These are phyloP conservation scores for Venturiaceae sp. DNA, from an alignment of 2,329 filamentous ascomycete genomes.

Conservation along the genomic window DNA sequence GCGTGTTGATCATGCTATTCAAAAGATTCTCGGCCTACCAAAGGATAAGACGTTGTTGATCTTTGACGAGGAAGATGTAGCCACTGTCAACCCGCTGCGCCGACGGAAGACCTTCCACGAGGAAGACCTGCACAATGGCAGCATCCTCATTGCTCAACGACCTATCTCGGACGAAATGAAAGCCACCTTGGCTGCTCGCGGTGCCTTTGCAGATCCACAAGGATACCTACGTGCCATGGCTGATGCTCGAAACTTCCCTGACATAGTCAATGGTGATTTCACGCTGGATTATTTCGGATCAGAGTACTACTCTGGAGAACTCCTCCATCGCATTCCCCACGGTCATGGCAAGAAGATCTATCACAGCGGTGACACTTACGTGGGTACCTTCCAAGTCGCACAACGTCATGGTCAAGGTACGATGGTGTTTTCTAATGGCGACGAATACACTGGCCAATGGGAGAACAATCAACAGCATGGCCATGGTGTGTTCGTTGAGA, in stretches of 20 bases:
- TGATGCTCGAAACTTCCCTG: constrained; percentile 32
- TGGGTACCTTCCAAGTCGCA: constrained; percentile 42
- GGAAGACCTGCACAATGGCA: constrained; percentile 14
- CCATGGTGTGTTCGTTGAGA: constrained; percentile 46
- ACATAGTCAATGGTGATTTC: constrained; percentile 32
- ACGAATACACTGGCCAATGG: constrained; percentile 49
- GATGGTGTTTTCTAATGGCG: constrained; percentile 55
- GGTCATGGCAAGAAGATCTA: constrained; percentile 45
- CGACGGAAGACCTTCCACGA: constrained; percentile 20
- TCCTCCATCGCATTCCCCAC: constrained; percentile 38
- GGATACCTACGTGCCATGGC: constrained; percentile 34
- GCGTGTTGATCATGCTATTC: constrained; percentile 23
- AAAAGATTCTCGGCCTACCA: constrained; percentile 18
- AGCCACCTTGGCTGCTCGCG: constrained; percentile 20
- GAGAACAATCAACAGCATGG: constrained; percentile 55
- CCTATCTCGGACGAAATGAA: constrained; percentile 20
- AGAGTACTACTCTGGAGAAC: constrained; percentile 46
- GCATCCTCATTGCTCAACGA: constrained; percentile 21
- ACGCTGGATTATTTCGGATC: constrained; percentile 45
- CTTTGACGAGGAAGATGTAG: constrained; percentile 36
- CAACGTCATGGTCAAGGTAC: constrained; percentile 45
- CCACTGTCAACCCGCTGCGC: constrained; percentile 18
- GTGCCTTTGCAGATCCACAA: constrained; percentile 22
- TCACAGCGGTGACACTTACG: constrained; percentile 45
- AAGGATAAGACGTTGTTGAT: constrained; percentile 32